Evolutionary conservation across 2,329 filamentous ascomycete genomes (phyloP).

Genomic region (Nemania diffusa): DNA sequence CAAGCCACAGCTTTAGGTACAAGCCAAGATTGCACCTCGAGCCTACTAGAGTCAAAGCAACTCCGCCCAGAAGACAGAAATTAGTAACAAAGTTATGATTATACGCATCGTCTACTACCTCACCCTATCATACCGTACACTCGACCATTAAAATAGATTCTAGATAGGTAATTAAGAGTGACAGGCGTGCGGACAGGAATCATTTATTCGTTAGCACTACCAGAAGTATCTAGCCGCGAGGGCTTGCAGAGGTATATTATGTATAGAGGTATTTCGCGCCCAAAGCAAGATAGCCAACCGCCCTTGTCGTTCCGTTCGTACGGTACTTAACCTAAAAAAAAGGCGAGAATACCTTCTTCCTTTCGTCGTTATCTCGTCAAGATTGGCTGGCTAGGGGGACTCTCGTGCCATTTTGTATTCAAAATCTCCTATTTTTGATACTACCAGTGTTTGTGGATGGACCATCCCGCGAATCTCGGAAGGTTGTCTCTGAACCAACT

Average conservation of each 20-base stretch:
- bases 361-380: constrained; percentile 26
- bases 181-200: neutral
- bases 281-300: constrained; percentile 21
- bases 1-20: too few species aligned
- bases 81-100: neutral
- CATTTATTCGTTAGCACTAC: constrained; percentile 8
- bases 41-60: neutral
- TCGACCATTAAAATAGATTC: neutral
- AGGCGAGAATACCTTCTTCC: neutral
- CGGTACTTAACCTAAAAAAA: neutral
- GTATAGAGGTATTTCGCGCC: neutral
- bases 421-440: constrained; percentile 12
- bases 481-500: constrained; percentile 16
- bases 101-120: neutral
- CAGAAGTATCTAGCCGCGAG: constrained; percentile 1
- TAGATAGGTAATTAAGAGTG: too few species aligned
- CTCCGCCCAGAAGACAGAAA: too few species aligned
- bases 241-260: constrained; percentile 11
- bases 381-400: neutral
- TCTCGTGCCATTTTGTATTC: constrained; percentile 7
- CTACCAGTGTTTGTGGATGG: neutral
- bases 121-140: neutral
- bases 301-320: constrained; percentile 11
- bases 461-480: neutral
- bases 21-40: neutral